Conservation (phyloP, 1,139 yeast genomes). For the Zhuliangozyma parablackwelliae region DNA sequence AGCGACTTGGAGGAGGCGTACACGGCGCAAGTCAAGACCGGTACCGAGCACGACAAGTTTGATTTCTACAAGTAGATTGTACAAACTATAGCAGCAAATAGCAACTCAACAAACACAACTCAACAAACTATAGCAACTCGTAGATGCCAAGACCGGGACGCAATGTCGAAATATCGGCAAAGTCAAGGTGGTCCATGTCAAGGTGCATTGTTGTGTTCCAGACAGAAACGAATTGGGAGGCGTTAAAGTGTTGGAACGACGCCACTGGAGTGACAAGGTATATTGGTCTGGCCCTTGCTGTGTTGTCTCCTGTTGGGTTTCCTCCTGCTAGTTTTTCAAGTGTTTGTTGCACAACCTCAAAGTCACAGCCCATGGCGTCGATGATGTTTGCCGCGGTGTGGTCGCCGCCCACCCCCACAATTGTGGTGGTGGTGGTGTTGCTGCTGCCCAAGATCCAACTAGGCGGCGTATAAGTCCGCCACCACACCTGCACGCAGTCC, state of each 20-base stretch:
- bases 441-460: slow-evolving; percentile 67
- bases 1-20: slow-evolving; percentile 97
- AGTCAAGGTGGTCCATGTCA: slow-evolving; percentile 69
- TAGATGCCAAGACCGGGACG: slow-evolving; percentile 60
- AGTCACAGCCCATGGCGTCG: slow-evolving; percentile 58
- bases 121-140: slow-evolving; percentile 25
- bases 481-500: slow-evolving; percentile 57
- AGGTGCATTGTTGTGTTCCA: slow-evolving; percentile 51
- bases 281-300: slow-evolving; percentile 10
- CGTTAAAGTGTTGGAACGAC: slow-evolving; percentile 27
- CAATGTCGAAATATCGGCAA: slow-evolving; percentile 38
- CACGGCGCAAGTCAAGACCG: slow-evolving; percentile 92
- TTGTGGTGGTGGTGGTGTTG: slow-evolving; percentile 10
- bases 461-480: slow-evolving; percentile 95
- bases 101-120: no score
- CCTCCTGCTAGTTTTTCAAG: no score
- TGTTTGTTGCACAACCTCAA: slow-evolving; percentile 14
- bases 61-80: slow-evolving; percentile 79
- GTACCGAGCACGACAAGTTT: slow-evolving; percentile 92
- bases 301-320: neutral
- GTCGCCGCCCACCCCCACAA: neutral
- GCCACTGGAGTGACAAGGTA: slow-evolving; percentile 47
- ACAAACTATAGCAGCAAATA: neutral
- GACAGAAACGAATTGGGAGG: slow-evolving; percentile 16
- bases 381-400: slow-evolving; percentile 16